Evolutionary conservation across 78 protist genomes (phyloP).

Genomic region (Dictyostelium brefeldianum): DNA sequence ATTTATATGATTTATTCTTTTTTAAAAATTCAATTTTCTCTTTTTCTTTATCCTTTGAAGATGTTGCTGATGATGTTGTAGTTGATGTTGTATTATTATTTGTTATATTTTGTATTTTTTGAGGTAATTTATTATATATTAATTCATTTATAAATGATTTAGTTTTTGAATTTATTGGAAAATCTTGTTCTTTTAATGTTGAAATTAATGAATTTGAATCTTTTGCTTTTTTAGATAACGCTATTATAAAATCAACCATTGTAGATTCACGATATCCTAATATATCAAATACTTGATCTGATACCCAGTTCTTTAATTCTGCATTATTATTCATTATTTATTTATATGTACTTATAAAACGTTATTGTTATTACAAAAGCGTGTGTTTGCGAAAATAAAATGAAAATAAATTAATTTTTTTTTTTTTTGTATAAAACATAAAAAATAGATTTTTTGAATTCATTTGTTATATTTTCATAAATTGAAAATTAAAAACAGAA

Average conservation of each 20-base stretch:
- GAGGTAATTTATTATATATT: conserved; percentile 14
- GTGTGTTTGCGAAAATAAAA: too few species aligned
- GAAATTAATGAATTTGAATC: conserved; percentile 16
- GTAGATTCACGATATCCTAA: conserved; percentile 69
- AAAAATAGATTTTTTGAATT: not conserved
- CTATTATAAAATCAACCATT: conserved; percentile 62
- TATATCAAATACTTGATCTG: conserved; percentile 72
- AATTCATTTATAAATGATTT: conserved; percentile 37
- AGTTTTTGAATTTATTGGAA: conserved; percentile 39
- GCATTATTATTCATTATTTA: not conserved
- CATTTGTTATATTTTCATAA: not conserved
- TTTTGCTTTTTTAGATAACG: conserved; percentile 52
- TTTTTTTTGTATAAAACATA: not conserved
- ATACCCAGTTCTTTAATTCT: conserved; percentile 69
- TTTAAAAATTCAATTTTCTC: conserved; percentile 26
- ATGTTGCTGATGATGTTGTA: not conserved
- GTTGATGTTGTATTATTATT: not conserved
- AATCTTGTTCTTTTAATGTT: conserved; percentile 33
- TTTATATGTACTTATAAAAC: too few species aligned
- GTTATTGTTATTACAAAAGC: too few species aligned
- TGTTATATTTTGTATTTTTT: conserved; percentile 18
- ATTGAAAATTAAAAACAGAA: not conserved
- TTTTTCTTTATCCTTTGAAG: conserved; percentile 28
- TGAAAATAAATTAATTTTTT: not conserved
- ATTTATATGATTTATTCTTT: conserved; percentile 57